These are phyloP conservation scores for Rhynchosporium secalis DNA, from an alignment of 2,329 filamentous ascomycete genomes.

Conservation along the genomic window DNA sequence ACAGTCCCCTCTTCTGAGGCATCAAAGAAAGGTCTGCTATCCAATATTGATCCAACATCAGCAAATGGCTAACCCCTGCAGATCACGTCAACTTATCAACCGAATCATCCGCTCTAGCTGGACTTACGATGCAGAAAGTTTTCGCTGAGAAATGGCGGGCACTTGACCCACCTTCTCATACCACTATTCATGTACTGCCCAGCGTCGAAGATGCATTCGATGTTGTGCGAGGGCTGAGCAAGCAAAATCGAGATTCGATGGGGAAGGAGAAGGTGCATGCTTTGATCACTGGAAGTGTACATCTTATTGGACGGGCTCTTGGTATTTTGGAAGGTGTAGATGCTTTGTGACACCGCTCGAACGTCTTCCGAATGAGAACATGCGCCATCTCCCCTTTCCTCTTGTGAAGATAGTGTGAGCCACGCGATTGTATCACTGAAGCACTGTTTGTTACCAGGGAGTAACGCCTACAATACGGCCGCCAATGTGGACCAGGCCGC, in stretches of 20 bases:
- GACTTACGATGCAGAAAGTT: slow-evolving; percentile 65
- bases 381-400: background rate
- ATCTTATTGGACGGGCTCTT: slow-evolving; percentile 67
- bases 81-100: slow-evolving; percentile 58
- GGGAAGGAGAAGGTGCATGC: slow-evolving; percentile 32
- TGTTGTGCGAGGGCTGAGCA: slow-evolving; percentile 41
- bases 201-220: slow-evolving; percentile 56
- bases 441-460: too few relatives aligned
- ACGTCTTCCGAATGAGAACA: background rate
- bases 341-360: slow-evolving; percentile 21
- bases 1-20: slow-evolving; percentile 63
- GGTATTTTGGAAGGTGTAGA: slow-evolving; percentile 62
- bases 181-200: slow-evolving; percentile 44
- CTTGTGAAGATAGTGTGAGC: too few relatives aligned
- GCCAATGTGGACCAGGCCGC: too few relatives aligned
- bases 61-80: background rate
- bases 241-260: slow-evolving; percentile 35
- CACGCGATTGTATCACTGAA: too few relatives aligned
- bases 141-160: slow-evolving; percentile 41
- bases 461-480: too few relatives aligned
- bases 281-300: slow-evolving; percentile 62
- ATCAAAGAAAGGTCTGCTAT: slow-evolving; percentile 37
- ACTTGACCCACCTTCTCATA: slow-evolving; percentile 15
- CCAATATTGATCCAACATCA: background rate
- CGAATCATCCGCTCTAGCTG: slow-evolving; percentile 44